These are phyloP conservation scores for Pichia pseudocactophila DNA, from an alignment of 805 yeast species.

Conservation along the genomic window DNA sequence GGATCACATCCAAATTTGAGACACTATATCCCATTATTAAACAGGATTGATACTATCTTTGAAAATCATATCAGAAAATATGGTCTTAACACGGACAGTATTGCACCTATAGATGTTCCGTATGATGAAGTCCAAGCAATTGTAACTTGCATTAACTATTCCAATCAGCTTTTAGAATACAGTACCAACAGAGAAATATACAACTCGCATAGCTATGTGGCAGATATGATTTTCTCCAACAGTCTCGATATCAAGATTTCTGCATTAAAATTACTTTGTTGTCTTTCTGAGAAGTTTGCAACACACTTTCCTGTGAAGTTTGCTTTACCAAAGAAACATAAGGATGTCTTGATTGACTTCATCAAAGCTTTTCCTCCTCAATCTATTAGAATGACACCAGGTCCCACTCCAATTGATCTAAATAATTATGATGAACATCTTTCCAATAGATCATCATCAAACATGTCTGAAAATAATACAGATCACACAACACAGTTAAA, in stretches of 20 bases:
- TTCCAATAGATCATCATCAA: conserved; percentile 6
- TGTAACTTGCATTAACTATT: conserved; percentile 48
- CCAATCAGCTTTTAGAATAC: conserved; percentile 55
- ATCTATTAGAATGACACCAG: conserved; percentile 25
- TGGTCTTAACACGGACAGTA: conserved; percentile 36
- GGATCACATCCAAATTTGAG: conserved; percentile 40
- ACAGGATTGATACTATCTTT: conserved; percentile 63
- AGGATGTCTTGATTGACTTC: conserved; percentile 41
- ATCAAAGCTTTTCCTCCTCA: conserved; percentile 33
- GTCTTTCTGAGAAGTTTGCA: conserved; percentile 53
- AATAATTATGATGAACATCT: conserved; percentile 19
- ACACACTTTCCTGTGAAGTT: conserved; percentile 35
- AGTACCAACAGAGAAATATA: conserved; percentile 62
- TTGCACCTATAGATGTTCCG: conserved; percentile 38
- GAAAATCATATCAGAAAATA: conserved; percentile 48
- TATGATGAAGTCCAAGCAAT: conserved; percentile 39
- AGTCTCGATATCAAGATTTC: conserved; percentile 49
- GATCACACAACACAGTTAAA: not conserved
- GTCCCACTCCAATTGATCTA: conserved; percentile 14
- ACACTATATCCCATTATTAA: conserved; percentile 71
- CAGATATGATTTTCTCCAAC: conserved; percentile 47
- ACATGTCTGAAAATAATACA: not conserved
- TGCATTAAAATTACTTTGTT: conserved; percentile 44
- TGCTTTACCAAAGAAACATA: conserved; percentile 35
- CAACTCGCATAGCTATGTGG: conserved; percentile 55